phyloP scores from a whole-genome alignment of 495 filamentous ascomycete species.

The Aspergillus sparsus region DNA sequence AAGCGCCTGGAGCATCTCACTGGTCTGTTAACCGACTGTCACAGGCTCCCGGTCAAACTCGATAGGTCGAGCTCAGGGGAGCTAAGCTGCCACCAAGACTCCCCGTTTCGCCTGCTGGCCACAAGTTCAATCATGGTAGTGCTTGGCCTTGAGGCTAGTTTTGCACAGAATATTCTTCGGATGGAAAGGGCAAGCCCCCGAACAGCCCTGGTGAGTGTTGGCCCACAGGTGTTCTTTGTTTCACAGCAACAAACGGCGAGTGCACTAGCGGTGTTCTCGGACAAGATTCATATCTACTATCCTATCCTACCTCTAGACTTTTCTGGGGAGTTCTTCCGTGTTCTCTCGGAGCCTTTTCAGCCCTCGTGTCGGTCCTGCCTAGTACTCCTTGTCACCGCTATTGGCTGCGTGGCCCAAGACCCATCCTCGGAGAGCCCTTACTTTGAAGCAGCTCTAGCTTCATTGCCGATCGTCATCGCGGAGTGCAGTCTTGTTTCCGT shows the following conservation, averaged over 20 bases:
- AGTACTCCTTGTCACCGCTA: constrained; percentile 8
- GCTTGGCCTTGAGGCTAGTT: background rate
- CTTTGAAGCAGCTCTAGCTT: constrained; percentile 11
- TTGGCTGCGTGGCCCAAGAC: constrained; percentile 8
- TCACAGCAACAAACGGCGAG: background rate
- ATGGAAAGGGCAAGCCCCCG: background rate
- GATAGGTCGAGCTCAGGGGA: background rate
- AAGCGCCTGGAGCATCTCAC: background rate
- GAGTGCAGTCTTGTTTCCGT: constrained; percentile 10
- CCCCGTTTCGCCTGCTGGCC: constrained; percentile 1
- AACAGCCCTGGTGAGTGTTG: background rate
- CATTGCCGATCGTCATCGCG: constrained; percentile 6
- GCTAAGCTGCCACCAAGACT: constrained; percentile 3
- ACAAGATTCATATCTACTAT: constrained; percentile 10
- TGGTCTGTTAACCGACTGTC: background rate
- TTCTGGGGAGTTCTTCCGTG: constrained; percentile 2
- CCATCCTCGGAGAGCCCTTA: constrained; percentile 2
- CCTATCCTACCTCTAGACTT: constrained; percentile 14
- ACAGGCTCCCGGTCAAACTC: background rate
- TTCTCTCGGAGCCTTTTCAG: background rate
- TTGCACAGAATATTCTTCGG: background rate
- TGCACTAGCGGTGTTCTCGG: constrained; percentile 7
- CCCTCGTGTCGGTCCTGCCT: constrained; percentile 10
- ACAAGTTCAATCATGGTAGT: background rate
- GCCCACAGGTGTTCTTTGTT: background rate